These are phyloP conservation scores for Spergularia bocconei DNA, from an alignment of 148 eudicot genomes.

Conservation along the genomic window DNA sequence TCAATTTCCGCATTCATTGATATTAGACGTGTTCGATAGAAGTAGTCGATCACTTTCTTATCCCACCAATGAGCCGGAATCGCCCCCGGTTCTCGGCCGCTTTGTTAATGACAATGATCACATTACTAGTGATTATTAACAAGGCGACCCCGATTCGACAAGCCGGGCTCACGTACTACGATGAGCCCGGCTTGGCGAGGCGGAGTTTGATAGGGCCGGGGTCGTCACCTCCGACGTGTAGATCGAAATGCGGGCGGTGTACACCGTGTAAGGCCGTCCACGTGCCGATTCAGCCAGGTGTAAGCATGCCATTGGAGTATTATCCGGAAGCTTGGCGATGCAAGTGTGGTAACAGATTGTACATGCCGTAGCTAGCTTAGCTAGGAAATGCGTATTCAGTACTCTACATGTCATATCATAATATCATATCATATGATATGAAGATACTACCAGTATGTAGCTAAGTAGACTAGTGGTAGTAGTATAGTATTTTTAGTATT, in stretches of 20 bases:
- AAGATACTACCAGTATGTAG: not conserved
- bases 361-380: constrained; percentile 50
- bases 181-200: not conserved
- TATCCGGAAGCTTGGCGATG: constrained; percentile 95
- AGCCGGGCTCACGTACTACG: not conserved
- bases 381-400: too few relatives aligned
- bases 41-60: not conserved
- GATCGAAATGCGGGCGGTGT: constrained; percentile 67
- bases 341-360: constrained; percentile 64
- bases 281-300: constrained; percentile 66
- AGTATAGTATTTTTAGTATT: too few relatives aligned
- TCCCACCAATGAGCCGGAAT: not conserved
- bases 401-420: too few relatives aligned
- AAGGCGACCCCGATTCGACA: not conserved
- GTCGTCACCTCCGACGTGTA: constrained; percentile 75
- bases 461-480: not conserved
- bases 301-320: constrained; percentile 59
- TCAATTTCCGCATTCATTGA: not conserved
- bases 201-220: constrained; percentile 51
- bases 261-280: constrained; percentile 68
- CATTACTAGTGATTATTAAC: not conserved
- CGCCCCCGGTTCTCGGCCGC: not conserved
- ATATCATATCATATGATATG: not conserved
- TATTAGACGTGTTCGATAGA: too few relatives aligned
- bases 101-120: not conserved